These are phyloP conservation scores for Colletotrichum acutatum DNA, from an alignment of 2,329 filamentous ascomycete genomes.

Conservation along the genomic window DNA sequence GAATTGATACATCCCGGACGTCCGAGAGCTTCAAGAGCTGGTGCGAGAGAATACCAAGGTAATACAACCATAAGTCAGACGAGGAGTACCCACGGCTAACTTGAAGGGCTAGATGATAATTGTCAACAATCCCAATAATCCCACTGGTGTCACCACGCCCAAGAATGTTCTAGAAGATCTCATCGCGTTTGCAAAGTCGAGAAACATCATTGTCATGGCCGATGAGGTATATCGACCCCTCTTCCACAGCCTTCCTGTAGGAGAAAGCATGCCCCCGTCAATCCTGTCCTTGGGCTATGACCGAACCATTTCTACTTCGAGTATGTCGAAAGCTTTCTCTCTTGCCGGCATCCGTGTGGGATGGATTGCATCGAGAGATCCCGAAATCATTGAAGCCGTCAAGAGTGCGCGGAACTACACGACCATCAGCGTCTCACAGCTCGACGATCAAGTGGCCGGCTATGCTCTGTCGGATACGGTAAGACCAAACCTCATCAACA, in stretches of 20 bases:
- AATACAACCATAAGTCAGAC: constrained; percentile 47
- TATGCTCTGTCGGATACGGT: constrained; percentile 72
- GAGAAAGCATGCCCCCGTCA: constrained; percentile 67
- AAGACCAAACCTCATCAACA: constrained; percentile 55
- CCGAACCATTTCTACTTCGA: constrained; percentile 79
- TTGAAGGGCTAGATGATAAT: constrained; percentile 55
- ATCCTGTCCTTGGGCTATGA: constrained; percentile 78
- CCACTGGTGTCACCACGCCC: constrained; percentile 77
- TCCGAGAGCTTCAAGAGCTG: constrained; percentile 71
- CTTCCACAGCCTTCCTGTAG: constrained; percentile 72
- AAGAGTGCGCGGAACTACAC: constrained; percentile 81
- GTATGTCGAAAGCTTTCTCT: constrained; percentile 88
- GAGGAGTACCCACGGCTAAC: background rate
- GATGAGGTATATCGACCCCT: constrained; percentile 89
- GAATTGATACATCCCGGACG: constrained; percentile 72
- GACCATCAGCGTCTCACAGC: constrained; percentile 82
- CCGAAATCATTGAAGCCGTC: constrained; percentile 70
- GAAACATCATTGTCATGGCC: constrained; percentile 73
- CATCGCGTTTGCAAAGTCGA: constrained; percentile 69
- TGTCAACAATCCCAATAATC: constrained; percentile 83
- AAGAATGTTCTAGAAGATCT: constrained; percentile 69
- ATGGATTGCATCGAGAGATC: constrained; percentile 79
- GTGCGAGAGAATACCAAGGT: constrained; percentile 77
- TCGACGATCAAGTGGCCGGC: constrained; percentile 82
- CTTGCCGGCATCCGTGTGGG: constrained; percentile 84